Base-by-base conservation (phyloP, 495 filamentous ascomycete species). In the Trichoderma erinaceum region DNA sequence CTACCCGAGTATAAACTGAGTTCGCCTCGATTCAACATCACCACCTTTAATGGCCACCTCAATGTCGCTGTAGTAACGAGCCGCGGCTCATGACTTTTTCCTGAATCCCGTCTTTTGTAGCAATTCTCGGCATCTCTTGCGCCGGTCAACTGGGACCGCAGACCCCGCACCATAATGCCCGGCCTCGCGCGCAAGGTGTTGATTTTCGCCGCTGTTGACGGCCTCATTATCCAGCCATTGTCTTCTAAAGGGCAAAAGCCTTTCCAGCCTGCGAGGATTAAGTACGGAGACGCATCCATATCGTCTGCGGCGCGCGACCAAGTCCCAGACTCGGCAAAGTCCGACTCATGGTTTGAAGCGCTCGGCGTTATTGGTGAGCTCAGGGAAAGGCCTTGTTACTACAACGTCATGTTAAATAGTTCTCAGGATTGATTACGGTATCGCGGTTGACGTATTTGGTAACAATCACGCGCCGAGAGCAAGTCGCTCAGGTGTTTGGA, bases 401-500 rank as follows among this genome's bases (percentile, higher is more conserved):
- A 35, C 21, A 61, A 46, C 66, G 65, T 50, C 50, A 12, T 21
- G 11, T 61, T 61, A 61, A 61, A 18, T 12, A 61, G 25, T 61
- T 25, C 23, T 13, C 72, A 95, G 92, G 92, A 18, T 80, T 92
- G 5, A 77, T 91, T 44, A 89, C 88, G 65, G 88, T 91, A 71
- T 92, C 87, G 64, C 86, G 82, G 44, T 79, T 83, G 65, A 90
- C 88, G 68, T 97, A 92, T 78, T 86, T 99, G 16, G 85, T 99
- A 65, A 86, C 89, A 27, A 92, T 97, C 69, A 92, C 89, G 10
- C 81, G 88, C 66, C 89, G 93, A 46, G 82, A 94, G 70, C 91
- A 97, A 75, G 93, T 98, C 64, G 95, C 95, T 1, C 87, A 91
- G 68, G 87, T 97, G 64, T 86, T 87, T 66, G 91, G 91, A 18